phyloP scores from a whole-genome alignment of 768 basidiomycete species.

The Pleurotus pulmonarius region DNA sequence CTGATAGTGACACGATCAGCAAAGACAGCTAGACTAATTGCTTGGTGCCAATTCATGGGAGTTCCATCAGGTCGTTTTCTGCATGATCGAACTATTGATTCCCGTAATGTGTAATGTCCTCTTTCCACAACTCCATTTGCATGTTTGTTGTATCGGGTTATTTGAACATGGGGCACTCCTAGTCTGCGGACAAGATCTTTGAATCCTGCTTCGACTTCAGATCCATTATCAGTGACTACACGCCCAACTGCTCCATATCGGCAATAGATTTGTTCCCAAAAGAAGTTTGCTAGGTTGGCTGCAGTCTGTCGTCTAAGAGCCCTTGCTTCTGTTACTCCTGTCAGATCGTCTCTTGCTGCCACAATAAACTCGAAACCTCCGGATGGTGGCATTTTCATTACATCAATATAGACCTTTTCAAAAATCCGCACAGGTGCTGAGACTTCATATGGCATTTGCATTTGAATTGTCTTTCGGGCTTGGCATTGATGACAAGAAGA shows the following conservation, averaged over 20 bases:
- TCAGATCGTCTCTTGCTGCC: constrained; percentile 24
- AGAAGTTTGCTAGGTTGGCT: constrained; percentile 19
- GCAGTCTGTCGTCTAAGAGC: constrained; percentile 14
- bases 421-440: constrained; percentile 13
- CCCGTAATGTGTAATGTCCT: constrained; percentile 25
- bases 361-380: constrained; percentile 18
- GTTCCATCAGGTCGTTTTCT: background rate
- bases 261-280: constrained; percentile 29
- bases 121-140: constrained; percentile 34
- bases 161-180: constrained; percentile 20
- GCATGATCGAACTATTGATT: constrained; percentile 19
- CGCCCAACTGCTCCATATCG: constrained; percentile 23
- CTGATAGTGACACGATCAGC: constrained; percentile 17
- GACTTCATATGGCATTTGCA: constrained; percentile 14
- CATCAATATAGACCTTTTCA: constrained; percentile 21
- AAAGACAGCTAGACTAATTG: constrained; percentile 7
- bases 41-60: background rate
- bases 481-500: constrained; percentile 26
- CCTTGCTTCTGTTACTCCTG: constrained; percentile 22
- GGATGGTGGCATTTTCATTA: constrained; percentile 22
- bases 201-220: constrained; percentile 18
- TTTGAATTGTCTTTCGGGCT: constrained; percentile 4
- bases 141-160: constrained; percentile 30
- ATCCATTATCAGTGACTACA: constrained; percentile 27
- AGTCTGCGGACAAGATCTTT: constrained; percentile 1